These are phyloP conservation scores for Ceratobasidium sp. DNA, from an alignment of 1,284 basidiomycete genomes.

Conservation along the genomic window DNA sequence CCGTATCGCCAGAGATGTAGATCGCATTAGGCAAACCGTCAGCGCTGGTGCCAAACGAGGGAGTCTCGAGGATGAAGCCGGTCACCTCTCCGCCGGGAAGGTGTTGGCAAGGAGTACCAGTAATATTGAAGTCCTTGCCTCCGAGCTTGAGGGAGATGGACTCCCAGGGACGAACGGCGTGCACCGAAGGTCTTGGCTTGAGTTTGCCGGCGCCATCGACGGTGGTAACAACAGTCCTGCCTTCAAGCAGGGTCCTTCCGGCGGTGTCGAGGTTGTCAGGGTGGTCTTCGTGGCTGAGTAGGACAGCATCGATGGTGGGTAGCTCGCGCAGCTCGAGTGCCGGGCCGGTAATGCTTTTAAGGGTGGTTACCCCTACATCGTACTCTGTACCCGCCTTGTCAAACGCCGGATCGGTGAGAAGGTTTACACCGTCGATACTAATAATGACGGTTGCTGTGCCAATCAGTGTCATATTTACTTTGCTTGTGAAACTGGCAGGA, in stretches of 20 bases:
- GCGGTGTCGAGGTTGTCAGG: constrained; percentile 37
- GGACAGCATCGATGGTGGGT: constrained; percentile 36
- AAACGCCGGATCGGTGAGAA: constrained; percentile 38
- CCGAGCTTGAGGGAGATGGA: constrained; percentile 10
- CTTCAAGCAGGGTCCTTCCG: constrained; percentile 36
- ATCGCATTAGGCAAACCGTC: constrained; percentile 36
- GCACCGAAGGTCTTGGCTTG: constrained; percentile 35
- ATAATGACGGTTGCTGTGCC: constrained; percentile 37
- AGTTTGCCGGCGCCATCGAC: constrained; percentile 36
- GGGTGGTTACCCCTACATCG: background rate
- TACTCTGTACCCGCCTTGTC: constrained; percentile 21
- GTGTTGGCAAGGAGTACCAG: constrained; percentile 36
- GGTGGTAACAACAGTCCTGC: constrained; percentile 36
- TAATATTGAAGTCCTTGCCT: constrained; percentile 38
- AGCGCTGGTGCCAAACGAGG: constrained; percentile 17
- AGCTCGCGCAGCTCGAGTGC: constrained; percentile 26
- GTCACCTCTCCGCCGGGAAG: constrained; percentile 32
- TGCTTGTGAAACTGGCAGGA: constrained; percentile 3
- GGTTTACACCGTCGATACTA: constrained; percentile 34
- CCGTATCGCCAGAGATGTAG: constrained; percentile 38
- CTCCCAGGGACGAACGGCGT: constrained; percentile 35
- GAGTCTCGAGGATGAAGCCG: constrained; percentile 37
- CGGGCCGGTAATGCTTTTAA: constrained; percentile 5
- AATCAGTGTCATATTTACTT: constrained; percentile 38
- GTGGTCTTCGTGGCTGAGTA: constrained; percentile 40